Conservation (phyloP, 2,329 filamentous ascomycete species). For the Nemania diffusa region DNA sequence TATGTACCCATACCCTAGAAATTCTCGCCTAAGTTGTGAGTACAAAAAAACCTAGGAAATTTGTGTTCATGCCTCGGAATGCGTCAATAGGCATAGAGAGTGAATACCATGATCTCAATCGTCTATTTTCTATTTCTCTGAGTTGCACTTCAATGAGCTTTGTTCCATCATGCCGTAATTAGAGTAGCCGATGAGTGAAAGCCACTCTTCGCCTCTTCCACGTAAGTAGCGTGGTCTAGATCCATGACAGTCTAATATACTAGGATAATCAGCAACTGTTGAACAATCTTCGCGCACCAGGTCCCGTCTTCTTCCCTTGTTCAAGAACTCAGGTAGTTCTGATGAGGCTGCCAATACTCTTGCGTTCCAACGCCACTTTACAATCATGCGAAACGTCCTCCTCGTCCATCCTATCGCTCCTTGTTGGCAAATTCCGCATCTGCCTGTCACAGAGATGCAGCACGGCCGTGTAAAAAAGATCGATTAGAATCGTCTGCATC, state of each 20-base stretch:
- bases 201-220: conserved; percentile 25
- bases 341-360: conserved; percentile 10
- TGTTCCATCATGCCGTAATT: neutral
- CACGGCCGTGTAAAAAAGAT: conserved; percentile 44
- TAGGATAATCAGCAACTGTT: neutral
- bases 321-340: conserved; percentile 35
- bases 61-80: neutral
- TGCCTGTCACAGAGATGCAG: conserved; percentile 24
- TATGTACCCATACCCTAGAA: neutral
- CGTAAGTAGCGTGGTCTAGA: conserved; percentile 4
- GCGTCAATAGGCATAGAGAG: conserved; percentile 7
- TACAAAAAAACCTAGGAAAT: neutral
- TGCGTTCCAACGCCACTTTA: conserved; percentile 12
- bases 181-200: conserved; percentile 29
- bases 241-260: neutral
- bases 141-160: conserved; percentile 7
- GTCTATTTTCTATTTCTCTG: conserved; percentile 22
- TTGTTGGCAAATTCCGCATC: conserved; percentile 34
- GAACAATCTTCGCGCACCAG: neutral
- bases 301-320: conserved; percentile 22
- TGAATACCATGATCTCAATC: conserved; percentile 14
- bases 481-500: conserved; percentile 9
- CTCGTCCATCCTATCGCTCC: conserved; percentile 24
- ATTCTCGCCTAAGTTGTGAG: neutral
- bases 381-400: conserved; percentile 4